Base-by-base conservation (phyloP, 2,329 filamentous ascomycete species). In the Bimuria novae-zelandiae region DNA sequence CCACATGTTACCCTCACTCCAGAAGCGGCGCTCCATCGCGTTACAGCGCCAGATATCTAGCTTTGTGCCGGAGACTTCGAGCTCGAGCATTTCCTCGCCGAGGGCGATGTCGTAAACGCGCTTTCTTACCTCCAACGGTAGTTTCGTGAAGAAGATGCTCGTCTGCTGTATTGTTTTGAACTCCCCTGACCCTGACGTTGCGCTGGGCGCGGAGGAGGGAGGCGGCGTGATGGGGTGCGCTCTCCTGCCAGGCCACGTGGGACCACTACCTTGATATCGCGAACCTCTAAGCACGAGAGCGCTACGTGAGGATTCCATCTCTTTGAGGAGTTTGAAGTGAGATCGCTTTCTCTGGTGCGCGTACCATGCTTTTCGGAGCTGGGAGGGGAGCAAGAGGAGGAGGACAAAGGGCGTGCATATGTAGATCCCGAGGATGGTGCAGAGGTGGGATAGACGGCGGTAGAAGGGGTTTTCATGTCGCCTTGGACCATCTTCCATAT, bases 21-120 rank as follows among this genome's bases (percentile, higher is more conserved):
- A 48, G 14, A 40, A 40, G 2, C 19, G 11, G 4, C 22, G 3
- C 22, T 29, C 29, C 33, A 12, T 21, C 19, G 16, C 32, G 6
- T 19, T 29, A n/a, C 44, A 48, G 2, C 44, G 32, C 44, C 35
- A 30, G 7, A 39, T n/a, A 4, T 29, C 23, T n/a, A 48, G 14
- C 8, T 30, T 4, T 19, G 32, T 2, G 8, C 25, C 22, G 6
- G 19, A 22, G 7, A 39, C 35, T 29, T 40, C 16, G 22, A 48
- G 3, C n/a, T 22, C n/a, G 30, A 48, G 32, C 35, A 48, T 40
- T n/a, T 48, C 44, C 1, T 48, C 44, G 22, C 44, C 44, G 8
- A 48, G 16, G 4, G 33, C 44, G 25, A 48, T 39, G 16, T 48
- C 44, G 35, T 48, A 48, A 2, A 48, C 39, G 6, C 33, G 21